A percentile compares a stretch with the other conserved stretches of the same genome.
Conservation (phyloP, 495 filamentous ascomycete species). For the Pseudomonodictys pantanalensis region DNA sequence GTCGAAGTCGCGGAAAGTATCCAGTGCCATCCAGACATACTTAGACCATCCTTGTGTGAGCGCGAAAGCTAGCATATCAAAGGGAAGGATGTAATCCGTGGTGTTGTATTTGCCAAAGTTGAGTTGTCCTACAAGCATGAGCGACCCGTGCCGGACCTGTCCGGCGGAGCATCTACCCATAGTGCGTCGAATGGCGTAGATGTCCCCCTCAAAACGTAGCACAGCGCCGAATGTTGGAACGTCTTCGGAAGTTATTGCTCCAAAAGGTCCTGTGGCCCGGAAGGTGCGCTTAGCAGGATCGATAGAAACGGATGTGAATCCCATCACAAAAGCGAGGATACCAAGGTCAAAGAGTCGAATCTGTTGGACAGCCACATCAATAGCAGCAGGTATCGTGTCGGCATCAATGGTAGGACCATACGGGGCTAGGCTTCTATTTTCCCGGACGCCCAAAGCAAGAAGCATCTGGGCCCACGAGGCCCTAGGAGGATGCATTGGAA, state of each 20-base stretch:
- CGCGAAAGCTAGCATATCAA: neutral
- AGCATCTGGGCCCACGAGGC: conserved; percentile 6
- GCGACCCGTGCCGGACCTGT: neutral
- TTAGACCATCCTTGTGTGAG: neutral
- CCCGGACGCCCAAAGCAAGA: neutral
- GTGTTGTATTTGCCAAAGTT: neutral
- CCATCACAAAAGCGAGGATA: neutral
- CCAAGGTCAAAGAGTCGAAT: neutral
- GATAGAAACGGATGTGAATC: neutral
- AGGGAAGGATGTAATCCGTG: neutral
- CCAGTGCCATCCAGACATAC: neutral
- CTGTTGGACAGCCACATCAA: neutral
- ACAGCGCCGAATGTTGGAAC: neutral
- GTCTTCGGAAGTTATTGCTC: neutral
- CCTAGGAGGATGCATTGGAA: neutral
- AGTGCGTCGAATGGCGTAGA: neutral
- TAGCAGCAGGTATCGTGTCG: neutral
- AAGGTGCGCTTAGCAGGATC: neutral
- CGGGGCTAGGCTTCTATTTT: neutral
- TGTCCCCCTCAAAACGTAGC: conserved; percentile 1
- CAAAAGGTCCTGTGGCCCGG: neutral
- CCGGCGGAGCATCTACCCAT: neutral
- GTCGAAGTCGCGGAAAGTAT: no score
- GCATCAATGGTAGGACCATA: neutral
- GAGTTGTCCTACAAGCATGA: neutral